phyloP scores from a whole-genome alignment of 345 rosid species.

The Murraya paniculata region DNA sequence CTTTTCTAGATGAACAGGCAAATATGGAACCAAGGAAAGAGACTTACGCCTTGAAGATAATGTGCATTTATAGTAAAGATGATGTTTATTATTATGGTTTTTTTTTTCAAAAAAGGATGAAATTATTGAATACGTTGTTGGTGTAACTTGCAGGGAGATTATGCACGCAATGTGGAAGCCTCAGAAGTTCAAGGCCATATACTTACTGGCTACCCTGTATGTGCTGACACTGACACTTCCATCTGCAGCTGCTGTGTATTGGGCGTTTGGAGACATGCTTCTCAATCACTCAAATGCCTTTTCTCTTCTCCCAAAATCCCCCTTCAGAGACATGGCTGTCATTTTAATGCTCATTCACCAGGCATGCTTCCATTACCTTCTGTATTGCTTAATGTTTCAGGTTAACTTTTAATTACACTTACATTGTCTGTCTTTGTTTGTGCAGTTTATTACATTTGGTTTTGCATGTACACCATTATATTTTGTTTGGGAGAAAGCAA shows the following conservation, averaged over 20 bases:
- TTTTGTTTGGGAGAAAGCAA: slow-evolving; percentile 99
- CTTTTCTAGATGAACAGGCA: too few species aligned
- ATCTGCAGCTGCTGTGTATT: slow-evolving; percentile 86
- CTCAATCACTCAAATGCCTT: slow-evolving; percentile 94
- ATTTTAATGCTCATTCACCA: slow-evolving; percentile 95
- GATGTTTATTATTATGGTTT: neutral
- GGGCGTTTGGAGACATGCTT: slow-evolving; percentile 99
- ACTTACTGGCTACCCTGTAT: slow-evolving; percentile 77
- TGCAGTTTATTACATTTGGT: slow-evolving; percentile 93
- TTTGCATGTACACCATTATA: slow-evolving; percentile 95
- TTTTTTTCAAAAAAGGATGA: neutral
- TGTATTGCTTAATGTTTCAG: neutral
- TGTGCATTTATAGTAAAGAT: neutral
- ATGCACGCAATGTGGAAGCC: slow-evolving; percentile 99
- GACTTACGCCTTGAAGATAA: neutral
- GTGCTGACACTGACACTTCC: slow-evolving; percentile 95
- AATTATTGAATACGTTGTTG: neutral
- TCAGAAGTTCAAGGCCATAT: slow-evolving; percentile 92
- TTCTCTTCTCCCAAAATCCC: slow-evolving; percentile 74
- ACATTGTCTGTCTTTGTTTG: neutral
- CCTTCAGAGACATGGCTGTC: slow-evolving; percentile 87
- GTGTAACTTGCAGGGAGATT: slow-evolving; percentile 56
- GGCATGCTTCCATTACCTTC: slow-evolving; percentile 30
- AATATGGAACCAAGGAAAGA: too few species aligned
- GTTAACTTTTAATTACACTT: neutral